Percentiles rank a stretch among this genome's conserved stretches.
Conservation (phyloP, 345 rosid genomes). For the Noccaea bulbosa region DNA sequence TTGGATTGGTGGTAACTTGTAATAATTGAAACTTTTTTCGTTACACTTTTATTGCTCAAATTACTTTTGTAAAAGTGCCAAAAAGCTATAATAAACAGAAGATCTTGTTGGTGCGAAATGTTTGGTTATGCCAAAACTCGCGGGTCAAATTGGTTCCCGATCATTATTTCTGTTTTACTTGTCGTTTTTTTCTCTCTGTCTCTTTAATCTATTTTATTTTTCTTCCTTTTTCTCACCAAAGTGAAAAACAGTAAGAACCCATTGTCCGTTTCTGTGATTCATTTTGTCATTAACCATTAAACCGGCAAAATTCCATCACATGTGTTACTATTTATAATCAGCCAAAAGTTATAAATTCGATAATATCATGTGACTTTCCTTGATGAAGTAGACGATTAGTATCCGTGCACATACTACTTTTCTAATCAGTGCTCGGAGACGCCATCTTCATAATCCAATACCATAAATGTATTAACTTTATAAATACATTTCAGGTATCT, state of each 20-base stretch:
- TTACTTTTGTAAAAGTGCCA: slow-evolving; percentile 44
- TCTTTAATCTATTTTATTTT: not conserved
- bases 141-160: slow-evolving; percentile 41
- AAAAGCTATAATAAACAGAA: slow-evolving; percentile 41
- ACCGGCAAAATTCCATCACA: not conserved
- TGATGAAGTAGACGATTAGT: slow-evolving; percentile 9
- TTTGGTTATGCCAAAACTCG: slow-evolving; percentile 46
- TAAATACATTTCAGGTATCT: slow-evolving; percentile 12
- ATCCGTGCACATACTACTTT: not conserved
- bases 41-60: slow-evolving; percentile 38
- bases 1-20: slow-evolving; percentile 42
- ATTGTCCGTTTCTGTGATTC: slow-evolving; percentile 5
- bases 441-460: slow-evolving; percentile 13
- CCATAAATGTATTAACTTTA: slow-evolving; percentile 26
- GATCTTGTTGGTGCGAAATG: slow-evolving; percentile 43
- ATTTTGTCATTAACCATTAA: not conserved
- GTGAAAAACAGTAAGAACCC: slow-evolving; percentile 36
- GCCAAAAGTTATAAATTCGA: not conserved
- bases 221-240: not conserved
- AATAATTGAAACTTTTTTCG: slow-evolving; percentile 38
- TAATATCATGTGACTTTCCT: not conserved
- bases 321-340: not conserved
- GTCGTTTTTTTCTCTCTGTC: not conserved
- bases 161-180: slow-evolving; percentile 32
- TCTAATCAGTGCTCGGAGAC: not conserved